Percentiles rank a stretch among this genome's conserved stretches.
Conservation (phyloP, 2,329 filamentous ascomycete genomes). For the Calonectria henricotiae region DNA sequence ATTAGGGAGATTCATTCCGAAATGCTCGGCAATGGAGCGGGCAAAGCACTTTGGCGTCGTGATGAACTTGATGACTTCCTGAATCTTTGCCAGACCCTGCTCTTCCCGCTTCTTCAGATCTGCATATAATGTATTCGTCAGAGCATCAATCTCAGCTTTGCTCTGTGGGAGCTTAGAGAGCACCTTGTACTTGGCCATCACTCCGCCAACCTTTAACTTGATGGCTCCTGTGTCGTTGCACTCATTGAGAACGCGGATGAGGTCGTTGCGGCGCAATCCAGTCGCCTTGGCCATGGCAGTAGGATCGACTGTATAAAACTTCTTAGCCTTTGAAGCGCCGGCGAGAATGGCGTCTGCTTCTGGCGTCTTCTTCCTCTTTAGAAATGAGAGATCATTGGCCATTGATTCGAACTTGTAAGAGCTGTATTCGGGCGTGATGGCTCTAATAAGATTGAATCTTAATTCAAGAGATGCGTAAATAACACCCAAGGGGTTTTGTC, state of each 20-base stretch:
- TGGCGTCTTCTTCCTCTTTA: conserved; percentile 59
- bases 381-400: conserved; percentile 52
- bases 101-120: conserved; percentile 69
- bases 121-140: conserved; percentile 66
- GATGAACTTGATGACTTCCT: conserved; percentile 69
- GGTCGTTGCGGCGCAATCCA: conserved; percentile 61
- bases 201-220: conserved; percentile 67
- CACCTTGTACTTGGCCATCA: conserved; percentile 71
- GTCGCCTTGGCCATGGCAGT: conserved; percentile 56
- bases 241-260: conserved; percentile 71
- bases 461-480: conserved; percentile 76
- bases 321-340: conserved; percentile 60
- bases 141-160: conserved; percentile 59
- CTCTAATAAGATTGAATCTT: conserved; percentile 71
- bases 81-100: conserved; percentile 67
- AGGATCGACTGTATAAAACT: conserved; percentile 67
- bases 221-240: conserved; percentile 68
- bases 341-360: conserved; percentile 64
- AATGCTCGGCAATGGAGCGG: conserved; percentile 68
- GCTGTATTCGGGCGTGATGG: conserved; percentile 72
- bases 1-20: conserved; percentile 69
- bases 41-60: conserved; percentile 70
- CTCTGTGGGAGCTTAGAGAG: conserved; percentile 64
- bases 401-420: conserved; percentile 68
- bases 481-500: conserved; percentile 65